phyloP scores from a whole-genome alignment of 305 asterid genomes.

The Coffea humblotiana region DNA sequence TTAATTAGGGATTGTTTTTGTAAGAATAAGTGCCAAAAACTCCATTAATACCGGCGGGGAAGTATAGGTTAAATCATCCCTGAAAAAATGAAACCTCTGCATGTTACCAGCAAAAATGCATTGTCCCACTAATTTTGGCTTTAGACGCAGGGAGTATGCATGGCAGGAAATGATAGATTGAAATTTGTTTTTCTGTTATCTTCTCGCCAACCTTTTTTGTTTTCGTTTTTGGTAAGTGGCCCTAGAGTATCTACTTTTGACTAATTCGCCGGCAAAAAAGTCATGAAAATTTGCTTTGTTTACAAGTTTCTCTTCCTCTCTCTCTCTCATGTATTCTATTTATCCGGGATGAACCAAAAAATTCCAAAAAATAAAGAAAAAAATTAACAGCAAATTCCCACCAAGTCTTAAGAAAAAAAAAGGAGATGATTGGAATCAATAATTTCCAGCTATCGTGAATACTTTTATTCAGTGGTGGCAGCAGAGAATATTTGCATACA shows the following conservation, averaged over 20 bases:
- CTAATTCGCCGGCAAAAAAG: constrained; percentile 24
- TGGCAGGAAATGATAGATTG: constrained; percentile 11
- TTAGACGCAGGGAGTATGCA: neutral
- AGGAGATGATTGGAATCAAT: constrained; percentile 15
- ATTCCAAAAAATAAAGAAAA: neutral
- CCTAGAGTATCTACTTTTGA: constrained; percentile 48
- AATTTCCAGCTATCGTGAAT: constrained; percentile 55
- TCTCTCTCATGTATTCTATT: constrained; percentile 5
- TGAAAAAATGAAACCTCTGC: neutral
- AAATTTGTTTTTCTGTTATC: constrained; percentile 8
- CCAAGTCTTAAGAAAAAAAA: constrained; percentile 20
- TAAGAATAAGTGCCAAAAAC: neutral
- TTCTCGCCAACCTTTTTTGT: neutral
- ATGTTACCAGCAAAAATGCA: constrained; percentile 1
- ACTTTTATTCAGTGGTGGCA: constrained; percentile 38
- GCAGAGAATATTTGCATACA: constrained; percentile 46
- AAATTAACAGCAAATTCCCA: constrained; percentile 30
- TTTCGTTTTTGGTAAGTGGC: constrained; percentile 8
- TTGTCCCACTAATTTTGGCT: constrained; percentile 8
- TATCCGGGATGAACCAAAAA: neutral
- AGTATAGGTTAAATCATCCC: neutral
- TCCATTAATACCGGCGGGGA: neutral
- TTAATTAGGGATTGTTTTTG: neutral
- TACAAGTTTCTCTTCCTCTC: constrained; percentile 24
- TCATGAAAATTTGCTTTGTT: constrained; percentile 11